Base-by-base conservation (phyloP, 1,284 basidiomycete genomes). In the Tylopilus sp. region DNA sequence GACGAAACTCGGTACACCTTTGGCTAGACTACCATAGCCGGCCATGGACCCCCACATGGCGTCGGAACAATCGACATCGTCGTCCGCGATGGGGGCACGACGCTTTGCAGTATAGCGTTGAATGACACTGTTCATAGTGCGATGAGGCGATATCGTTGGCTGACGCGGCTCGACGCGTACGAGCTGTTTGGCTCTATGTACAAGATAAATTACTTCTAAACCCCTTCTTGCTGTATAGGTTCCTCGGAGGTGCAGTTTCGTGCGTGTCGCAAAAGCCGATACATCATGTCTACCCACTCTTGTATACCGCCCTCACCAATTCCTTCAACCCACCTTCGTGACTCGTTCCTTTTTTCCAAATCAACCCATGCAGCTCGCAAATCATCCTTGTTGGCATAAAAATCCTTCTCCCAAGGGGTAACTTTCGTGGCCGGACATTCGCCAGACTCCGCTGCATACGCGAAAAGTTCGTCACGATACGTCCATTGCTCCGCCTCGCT, bases 21-120 rank as follows among this genome's bases (percentile, higher is more conserved):
- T 82, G 31, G 80, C 75, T 43, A 91, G 62, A 64, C 79, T 85
- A 14, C 90, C 92, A 71, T 89, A 92, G 48, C 90, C 91, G 31
- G 81, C 89, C 63, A 81, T 70, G 46, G 90, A 92, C 15, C 90
- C 91, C 90, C 91, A 94, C 66, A 81, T 80, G 28, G 80, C 75
- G 60, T 85, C 81, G 37, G 82, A 80, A 58, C 80, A 76, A 35
- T 84, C 82, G 20, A 84, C 85, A 33, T 88, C 83, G 39, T 87
- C 83, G 7, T 72, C 74, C n/a, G 74, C 69, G 31, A 77, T 63
- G 29, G 73, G 71, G 56, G 79, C 75, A n/a, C 58, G 77, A 79
- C 60, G 76, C 74, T 48, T 45, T 57, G 52, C 5, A 86, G 86
- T 80, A 66, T 83, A 91, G 40, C 81, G 81, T 52, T 83, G 78